Evolutionary conservation across 768 basidiomycete species (phyloP), one percentile per base, ranked within the genome.

Genomic region (Xerocomus brunneocitrinus): DNA sequence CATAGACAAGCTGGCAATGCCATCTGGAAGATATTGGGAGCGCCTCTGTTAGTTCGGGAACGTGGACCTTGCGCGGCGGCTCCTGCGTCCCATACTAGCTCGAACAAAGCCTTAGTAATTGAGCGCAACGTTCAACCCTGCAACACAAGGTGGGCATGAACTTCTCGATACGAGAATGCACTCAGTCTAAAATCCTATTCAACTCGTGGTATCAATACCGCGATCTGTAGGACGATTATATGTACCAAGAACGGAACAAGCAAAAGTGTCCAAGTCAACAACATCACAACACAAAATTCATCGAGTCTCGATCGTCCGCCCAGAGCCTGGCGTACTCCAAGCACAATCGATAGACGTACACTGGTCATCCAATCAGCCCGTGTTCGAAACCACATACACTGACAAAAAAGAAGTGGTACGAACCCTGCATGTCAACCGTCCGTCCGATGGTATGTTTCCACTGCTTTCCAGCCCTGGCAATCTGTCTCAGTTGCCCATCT

Each of bases 361-460:
- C 91, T 91, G 62, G 24, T 14, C 24, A 40, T 22, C 24, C 34
- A 2, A 31, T 58, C 31, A 53, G 45, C 4, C 8, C 22, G 2
- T 9, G 3, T 22, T 24, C 14, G 5, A 50, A 46, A 34, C n/a
- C n/a, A 9, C 13, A 12, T 8, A 24, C 28, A 6, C 8, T 14
- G 19, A 16, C 24, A 5, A n/a, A 31, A 24, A 25, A 32, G 34
- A 16, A 8, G 40, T 19, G 49, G 47, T 31, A 73, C 83, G 57
- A 56, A 91, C 92, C 87, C 80, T 98, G 91, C 89, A 97, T 93
- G 72, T 98, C 95, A 51, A 86, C 76, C 51, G 79, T 83, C 47
- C 95, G 72, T 27, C 91, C 91, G 19, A 91, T 79, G 1, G 83
- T 88, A 62, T 82, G 79, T 69, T 89, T 92, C 95, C 95, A 98